Percentiles rank a stretch among this genome's conserved stretches.
Evolutionary conservation across 768 basidiomycete genomes (phyloP).

Genomic region (Pulveroboletus sp.): DNA sequence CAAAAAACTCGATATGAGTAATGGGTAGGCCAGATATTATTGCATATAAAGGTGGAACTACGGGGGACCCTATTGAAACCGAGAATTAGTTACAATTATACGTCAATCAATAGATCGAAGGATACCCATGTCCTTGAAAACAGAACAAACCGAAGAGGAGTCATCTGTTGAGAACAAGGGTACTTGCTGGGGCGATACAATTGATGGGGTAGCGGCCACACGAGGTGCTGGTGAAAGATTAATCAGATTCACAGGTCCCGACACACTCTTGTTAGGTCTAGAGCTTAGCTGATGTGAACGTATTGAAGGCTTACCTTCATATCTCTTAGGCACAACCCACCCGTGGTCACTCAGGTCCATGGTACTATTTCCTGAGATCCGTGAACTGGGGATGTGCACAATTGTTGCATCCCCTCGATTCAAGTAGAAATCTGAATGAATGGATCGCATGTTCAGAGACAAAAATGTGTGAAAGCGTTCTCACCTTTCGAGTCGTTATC

Average conservation of each 20-base stretch:
- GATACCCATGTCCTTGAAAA: conserved; percentile 18
- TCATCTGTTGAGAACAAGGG: conserved; percentile 2
- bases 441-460: not conserved
- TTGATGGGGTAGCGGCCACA: not conserved
- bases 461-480: not conserved
- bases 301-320: too few relatives aligned
- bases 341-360: not conserved
- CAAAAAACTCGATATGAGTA: conserved; percentile 67
- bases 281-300: too few relatives aligned
- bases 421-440: conserved; percentile 4
- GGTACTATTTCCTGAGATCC: not conserved
- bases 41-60: conserved; percentile 39
- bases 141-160: conserved; percentile 10
- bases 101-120: not conserved
- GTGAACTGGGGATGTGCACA: not conserved
- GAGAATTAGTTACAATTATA: not conserved
- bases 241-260: too few relatives aligned
- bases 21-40: conserved; percentile 54
- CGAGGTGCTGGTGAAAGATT: too few relatives aligned
- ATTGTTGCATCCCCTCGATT: not conserved
- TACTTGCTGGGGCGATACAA: not conserved
- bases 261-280: too few relatives aligned
- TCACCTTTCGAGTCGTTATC: conserved; percentile 7
- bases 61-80: conserved; percentile 4
- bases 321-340: too few relatives aligned